Percentiles rank a stretch among this genome's conserved stretches.
Evolutionary conservation across 495 filamentous ascomycete genomes (phyloP).

Genomic region (Lepraria neglecta): DNA sequence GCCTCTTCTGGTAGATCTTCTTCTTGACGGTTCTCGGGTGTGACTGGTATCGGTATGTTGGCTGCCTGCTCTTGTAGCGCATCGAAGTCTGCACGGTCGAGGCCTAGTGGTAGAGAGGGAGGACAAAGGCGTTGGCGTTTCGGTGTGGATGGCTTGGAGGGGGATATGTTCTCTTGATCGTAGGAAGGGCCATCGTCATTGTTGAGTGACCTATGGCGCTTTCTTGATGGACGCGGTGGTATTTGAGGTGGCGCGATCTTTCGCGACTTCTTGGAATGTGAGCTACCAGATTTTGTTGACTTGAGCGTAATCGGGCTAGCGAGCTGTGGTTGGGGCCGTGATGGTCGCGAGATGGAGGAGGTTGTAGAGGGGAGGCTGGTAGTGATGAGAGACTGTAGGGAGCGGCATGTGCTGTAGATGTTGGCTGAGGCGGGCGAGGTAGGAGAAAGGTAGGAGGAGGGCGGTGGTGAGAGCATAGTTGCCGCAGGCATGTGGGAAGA

Average conservation of each 20-base stretch:
- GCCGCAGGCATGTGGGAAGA: slow-evolving; percentile 40
- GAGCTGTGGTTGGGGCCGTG: slow-evolving; percentile 41
- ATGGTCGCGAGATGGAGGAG: slow-evolving; percentile 33
- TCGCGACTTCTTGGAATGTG: slow-evolving; percentile 27
- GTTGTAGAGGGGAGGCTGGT: slow-evolving; percentile 34
- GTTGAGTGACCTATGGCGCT: slow-evolving; percentile 54
- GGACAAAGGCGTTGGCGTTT: slow-evolving; percentile 61
- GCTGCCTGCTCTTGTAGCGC: slow-evolving; percentile 38
- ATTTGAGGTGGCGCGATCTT: slow-evolving; percentile 40
- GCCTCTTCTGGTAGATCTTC: no score
- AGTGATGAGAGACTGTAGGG: slow-evolving; percentile 62
- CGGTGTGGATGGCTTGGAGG: slow-evolving; percentile 52
- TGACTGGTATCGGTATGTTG: slow-evolving; percentile 42
- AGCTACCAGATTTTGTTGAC: slow-evolving; percentile 30
- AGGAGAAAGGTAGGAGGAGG: slow-evolving; percentile 58
- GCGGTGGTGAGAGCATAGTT: slow-evolving; percentile 54
- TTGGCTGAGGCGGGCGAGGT: slow-evolving; percentile 48
- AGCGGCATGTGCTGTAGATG: slow-evolving; percentile 62
- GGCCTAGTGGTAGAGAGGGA: slow-evolving; percentile 60
- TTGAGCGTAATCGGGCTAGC: slow-evolving; percentile 44
- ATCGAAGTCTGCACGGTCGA: slow-evolving; percentile 60
- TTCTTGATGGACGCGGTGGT: slow-evolving; percentile 52
- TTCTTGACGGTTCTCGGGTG: slow-evolving; percentile 34
- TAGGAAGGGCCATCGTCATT: slow-evolving; percentile 44
- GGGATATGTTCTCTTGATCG: slow-evolving; percentile 25